These are phyloP conservation scores for Saxophila tyrrhenica DNA, from an alignment of 495 filamentous ascomycete species.

Conservation along the genomic window DNA sequence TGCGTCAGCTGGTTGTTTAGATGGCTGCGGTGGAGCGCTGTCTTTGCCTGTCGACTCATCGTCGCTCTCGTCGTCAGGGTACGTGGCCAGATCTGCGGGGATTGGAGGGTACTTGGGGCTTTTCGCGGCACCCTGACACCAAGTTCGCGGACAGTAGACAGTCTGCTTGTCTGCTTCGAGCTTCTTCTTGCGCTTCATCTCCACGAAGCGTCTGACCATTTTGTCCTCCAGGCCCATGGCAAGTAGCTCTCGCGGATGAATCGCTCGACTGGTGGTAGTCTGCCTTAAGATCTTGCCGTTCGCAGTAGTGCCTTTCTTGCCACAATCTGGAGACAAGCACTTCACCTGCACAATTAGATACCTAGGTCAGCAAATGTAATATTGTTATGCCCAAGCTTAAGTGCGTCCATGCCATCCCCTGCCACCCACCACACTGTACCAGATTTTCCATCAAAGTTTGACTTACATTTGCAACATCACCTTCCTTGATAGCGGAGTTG, in stretches of 20 bases:
- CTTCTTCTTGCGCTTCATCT: constrained; percentile 80
- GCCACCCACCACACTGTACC: no score
- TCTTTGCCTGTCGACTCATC: constrained; percentile 29
- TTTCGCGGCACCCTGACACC: constrained; percentile 86
- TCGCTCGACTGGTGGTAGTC: constrained; percentile 27
- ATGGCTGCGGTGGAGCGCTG: neutral
- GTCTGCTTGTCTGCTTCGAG: constrained; percentile 84
- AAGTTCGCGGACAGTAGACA: constrained; percentile 84
- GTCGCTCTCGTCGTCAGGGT: constrained; percentile 38
- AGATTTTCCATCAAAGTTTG: no score
- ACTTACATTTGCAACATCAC: constrained; percentile 64
- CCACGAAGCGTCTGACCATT: constrained; percentile 72
- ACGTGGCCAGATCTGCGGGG: constrained; percentile 43
- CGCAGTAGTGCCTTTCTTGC: constrained; percentile 36
- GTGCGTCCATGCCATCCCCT: no score
- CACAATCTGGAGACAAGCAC: constrained; percentile 68
- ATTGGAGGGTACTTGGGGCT: constrained; percentile 57
- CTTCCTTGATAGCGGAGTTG: constrained; percentile 73
- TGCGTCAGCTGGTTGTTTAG: constrained; percentile 19
- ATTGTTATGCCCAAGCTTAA: no score
- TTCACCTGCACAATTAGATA: no score
- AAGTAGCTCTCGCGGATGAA: constrained; percentile 77
- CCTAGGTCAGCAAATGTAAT: no score
- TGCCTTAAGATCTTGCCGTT: constrained; percentile 11
- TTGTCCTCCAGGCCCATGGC: constrained; percentile 70